Base-by-base conservation (phyloP, 768 basidiomycete genomes). In the Phanerochaete carnosa region DNA sequence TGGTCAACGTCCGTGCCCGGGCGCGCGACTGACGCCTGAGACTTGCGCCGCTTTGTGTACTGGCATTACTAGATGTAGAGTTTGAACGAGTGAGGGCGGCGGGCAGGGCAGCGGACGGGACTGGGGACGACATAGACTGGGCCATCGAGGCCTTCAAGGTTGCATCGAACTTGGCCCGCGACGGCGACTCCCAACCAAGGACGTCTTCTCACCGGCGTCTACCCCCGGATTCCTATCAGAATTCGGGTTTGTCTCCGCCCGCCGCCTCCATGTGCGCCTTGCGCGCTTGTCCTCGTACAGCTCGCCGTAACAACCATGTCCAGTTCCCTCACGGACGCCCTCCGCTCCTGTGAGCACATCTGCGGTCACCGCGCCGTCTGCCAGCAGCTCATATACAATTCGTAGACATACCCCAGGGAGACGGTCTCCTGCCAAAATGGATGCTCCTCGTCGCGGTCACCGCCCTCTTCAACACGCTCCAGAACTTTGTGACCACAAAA, bases 381-480 rank as follows among this genome's bases (percentile, higher is more conserved):
- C 29, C 51, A 32, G n/a, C 29, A 16, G 22, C 30, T 52, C 6
- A 33, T 32, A 13, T 1, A 3, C 28, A 13, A 16, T 39, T 5
- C 54, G 30, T 33, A 68, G 68, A 79, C 67, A 78, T 94, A 11
- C 92, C 92, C 0, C 76, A 84, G 51, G 75, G 78, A 15, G 76
- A 77, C 8, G 95, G 95, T 29, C 79, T 82, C 69, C 83, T 99
- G 9, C 93, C 94, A 1, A 82, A 85, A 72, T 98, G 95, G 94
- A 90, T 94, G 73, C 83, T 97, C 55, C 66, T 95, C 62, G 85
- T 95, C 37, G 84, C 93, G 37, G 76, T 80, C 23, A 81, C 87
- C 54, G 92, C 94, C 16, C 59, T 94, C 28, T 92, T 96, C 80
- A 98, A 98, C 78, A 85, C 87, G 1, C 67, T 85, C 2, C 94